Conservation (phyloP, 2,329 filamentous ascomycete species). For the Beauveria australis region DNA sequence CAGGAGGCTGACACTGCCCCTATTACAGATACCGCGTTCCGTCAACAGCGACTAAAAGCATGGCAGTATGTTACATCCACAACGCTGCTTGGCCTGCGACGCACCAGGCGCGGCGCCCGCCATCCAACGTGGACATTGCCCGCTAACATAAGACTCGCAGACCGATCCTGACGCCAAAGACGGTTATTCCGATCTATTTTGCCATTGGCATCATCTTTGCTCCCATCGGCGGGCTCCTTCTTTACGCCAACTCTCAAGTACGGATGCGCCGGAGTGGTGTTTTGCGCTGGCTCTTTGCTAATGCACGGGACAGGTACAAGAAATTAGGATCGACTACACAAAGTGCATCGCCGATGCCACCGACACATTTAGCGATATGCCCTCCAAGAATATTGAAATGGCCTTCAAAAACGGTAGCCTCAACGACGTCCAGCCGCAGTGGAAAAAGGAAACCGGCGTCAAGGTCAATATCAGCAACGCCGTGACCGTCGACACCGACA, state of each 20-base stretch:
- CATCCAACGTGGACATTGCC: conserved; percentile 15
- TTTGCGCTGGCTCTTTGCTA: conserved; percentile 8
- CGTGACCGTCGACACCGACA: conserved; percentile 28
- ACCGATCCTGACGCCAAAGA: conserved; percentile 92
- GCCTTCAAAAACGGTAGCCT: conserved; percentile 56
- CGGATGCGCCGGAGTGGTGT: conserved; percentile 15
- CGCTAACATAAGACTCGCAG: conserved; percentile 39
- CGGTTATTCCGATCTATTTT: conserved; percentile 86
- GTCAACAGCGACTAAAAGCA: conserved; percentile 93
- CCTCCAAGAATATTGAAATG: conserved; percentile 48
- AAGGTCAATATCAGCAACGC: conserved; percentile 29
- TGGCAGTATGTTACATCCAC: conserved; percentile 69
- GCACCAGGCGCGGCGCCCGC: conserved; percentile 15
- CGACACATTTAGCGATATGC: conserved; percentile 41
- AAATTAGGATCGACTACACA: conserved; percentile 86
- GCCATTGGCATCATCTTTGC: conserved; percentile 85
- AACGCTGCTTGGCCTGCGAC: background rate
- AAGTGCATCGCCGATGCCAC: conserved; percentile 54
- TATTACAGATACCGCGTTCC: conserved; percentile 77
- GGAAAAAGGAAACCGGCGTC: conserved; percentile 34
- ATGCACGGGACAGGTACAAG: conserved; percentile 60
- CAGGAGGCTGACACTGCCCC: background rate
- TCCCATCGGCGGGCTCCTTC: conserved; percentile 76
- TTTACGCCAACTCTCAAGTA: conserved; percentile 80
- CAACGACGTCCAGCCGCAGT: conserved; percentile 26